Evolutionary conservation across 2,329 filamentous ascomycete species (phyloP), one percentile per base, ranked within the genome.

Genomic region (Monilinia vaccinii-corymbosi): DNA sequence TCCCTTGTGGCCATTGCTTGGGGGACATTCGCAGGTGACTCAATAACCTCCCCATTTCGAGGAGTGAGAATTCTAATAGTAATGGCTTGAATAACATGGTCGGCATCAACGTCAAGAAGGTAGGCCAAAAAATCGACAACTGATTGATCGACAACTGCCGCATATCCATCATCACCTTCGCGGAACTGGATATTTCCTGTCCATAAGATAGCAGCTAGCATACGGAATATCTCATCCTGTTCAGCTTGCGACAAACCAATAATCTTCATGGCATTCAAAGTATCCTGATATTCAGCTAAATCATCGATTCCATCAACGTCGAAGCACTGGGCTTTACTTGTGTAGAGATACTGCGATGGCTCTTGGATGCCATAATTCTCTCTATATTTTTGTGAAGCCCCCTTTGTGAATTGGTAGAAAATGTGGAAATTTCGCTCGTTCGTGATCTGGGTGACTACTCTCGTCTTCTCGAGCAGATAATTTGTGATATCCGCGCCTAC

Each of bases 381-480:
- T 72, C 91, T 82, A 75, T 97, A 95, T 61, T 87, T 84, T 67
- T 87, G 81, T n/a, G 91, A 88, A 11, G 93, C 93, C 4, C 89
- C 91, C 76, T 97, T 99, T 50, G 94, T 90, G 74, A 97, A 97
- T 74, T 99, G 94, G 76, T 99, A 99, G 74, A 99, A 99, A 70
- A 99, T 97, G 76, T 99, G 94, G 75, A 99, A 99, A 76, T 96
- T 97, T 68, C 94, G 85, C 80, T 99, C 94, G 73, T 97, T 96
- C 61, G 78, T 80, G 68, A 97, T 97, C 77, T 97, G 94, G 18
- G 93, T 91, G 11, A 96, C 91, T 21, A 99, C 94, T 77, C 94
- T 83, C 51, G 90, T 87, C 79, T 97, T 97, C 74, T 99, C 94
- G 57, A 99, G 81, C 28, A 99, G 80, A 71, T 99, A 99, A 74